phyloP scores from a whole-genome alignment of 257 asterid species.

The Solanum sejunctum region DNA sequence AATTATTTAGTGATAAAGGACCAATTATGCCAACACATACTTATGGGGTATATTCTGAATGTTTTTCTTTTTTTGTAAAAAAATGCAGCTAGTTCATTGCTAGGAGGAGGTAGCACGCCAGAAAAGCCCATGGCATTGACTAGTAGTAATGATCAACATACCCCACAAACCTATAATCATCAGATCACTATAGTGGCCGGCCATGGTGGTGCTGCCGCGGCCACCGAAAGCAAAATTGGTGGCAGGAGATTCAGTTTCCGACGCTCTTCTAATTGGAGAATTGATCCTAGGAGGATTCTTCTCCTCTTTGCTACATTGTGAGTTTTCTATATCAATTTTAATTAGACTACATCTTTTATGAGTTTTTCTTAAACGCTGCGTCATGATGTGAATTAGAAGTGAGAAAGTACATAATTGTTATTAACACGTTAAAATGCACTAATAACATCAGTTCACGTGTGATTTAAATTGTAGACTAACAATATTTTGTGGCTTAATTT shows the following conservation, averaged over 20 bases:
- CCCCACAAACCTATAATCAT: constrained; percentile 56
- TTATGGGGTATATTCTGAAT: neutral
- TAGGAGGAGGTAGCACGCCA: constrained; percentile 49
- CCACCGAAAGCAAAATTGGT: constrained; percentile 26
- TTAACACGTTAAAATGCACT: neutral
- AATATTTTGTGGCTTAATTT: neutral
- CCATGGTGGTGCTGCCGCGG: neutral
- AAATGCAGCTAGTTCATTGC: constrained; percentile 35
- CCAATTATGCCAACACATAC: neutral
- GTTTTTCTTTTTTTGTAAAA: constrained; percentile 1
- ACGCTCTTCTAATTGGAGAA: constrained; percentile 30
- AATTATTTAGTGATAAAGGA: neutral
- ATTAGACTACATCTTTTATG: too few relatives aligned
- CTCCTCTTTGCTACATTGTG: constrained; percentile 76
- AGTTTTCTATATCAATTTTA: neutral
- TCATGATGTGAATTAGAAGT: neutral
- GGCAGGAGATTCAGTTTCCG: constrained; percentile 36
- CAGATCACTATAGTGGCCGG: constrained; percentile 54
- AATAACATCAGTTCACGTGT: neutral
- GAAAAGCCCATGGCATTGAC: constrained; percentile 33
- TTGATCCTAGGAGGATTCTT: constrained; percentile 61
- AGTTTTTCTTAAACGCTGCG: neutral
- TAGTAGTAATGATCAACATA: constrained; percentile 22
- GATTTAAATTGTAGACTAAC: neutral
- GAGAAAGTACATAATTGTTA: neutral